phyloP scores from a whole-genome alignment of 306 rosid species.

The Quercus alba region DNA sequence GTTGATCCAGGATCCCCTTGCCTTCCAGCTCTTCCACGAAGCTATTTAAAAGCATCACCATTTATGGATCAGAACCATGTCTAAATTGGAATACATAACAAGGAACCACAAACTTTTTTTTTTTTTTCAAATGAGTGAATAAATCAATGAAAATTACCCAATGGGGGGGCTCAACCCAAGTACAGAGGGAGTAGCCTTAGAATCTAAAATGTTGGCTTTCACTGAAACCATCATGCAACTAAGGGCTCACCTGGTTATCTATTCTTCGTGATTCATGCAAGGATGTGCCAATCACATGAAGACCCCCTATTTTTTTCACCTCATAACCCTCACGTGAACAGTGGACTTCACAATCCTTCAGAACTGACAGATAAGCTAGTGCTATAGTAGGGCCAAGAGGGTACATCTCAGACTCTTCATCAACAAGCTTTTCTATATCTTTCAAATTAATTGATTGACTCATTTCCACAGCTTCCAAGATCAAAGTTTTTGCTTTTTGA shows the following conservation, averaged over 20 bases:
- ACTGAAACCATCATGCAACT: conserved; percentile 10
- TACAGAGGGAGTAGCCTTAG: conserved; percentile 2
- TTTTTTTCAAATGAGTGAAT: not conserved
- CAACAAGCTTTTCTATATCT: conserved; percentile 75
- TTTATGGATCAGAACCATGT: conserved; percentile 15
- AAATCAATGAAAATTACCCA: not conserved
- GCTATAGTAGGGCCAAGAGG: conserved; percentile 97
- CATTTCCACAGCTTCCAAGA: conserved; percentile 79
- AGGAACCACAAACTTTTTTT: not conserved
- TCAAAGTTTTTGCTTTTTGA: conserved; percentile 80
- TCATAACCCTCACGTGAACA: conserved; percentile 80
- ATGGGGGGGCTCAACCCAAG: not conserved
- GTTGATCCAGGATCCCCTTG: conserved; percentile 99
- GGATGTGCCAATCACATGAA: conserved; percentile 95
- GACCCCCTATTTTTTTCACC: conserved; percentile 92
- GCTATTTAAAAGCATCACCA: conserved; percentile 47
- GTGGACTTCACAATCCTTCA: conserved; percentile 84
- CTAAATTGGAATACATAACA: conserved; percentile 8
- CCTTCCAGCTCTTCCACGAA: conserved; percentile 99
- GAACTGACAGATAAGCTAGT: conserved; percentile 69
- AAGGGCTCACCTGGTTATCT: conserved; percentile 79
- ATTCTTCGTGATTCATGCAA: conserved; percentile 96
- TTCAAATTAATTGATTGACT: conserved; percentile 63
- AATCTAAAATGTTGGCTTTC: conserved; percentile 7
- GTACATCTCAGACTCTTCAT: conserved; percentile 73